Percentiles rank a stretch among this genome's conserved stretches.
Evolutionary conservation across 2,329 filamentous ascomycete genomes (phyloP).

Genomic region (Ascomycota sp.): DNA sequence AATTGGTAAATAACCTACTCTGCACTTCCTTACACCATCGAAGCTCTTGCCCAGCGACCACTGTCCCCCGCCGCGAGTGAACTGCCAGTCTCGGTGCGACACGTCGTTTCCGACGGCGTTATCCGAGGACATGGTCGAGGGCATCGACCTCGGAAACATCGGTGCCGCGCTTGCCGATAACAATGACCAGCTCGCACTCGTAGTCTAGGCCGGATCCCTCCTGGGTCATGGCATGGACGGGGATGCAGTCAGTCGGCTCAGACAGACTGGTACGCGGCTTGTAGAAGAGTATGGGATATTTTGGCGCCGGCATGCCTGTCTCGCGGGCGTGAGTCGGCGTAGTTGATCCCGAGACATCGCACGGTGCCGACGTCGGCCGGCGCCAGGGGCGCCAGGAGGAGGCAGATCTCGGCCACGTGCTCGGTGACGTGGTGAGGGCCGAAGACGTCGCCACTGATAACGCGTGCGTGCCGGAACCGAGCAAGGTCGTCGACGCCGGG

Average conservation of each 20-base stretch:
- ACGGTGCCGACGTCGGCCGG: conserved; percentile 43
- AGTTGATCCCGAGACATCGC: conserved; percentile 51
- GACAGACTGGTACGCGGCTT: conserved; percentile 40
- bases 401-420: conserved; percentile 31
- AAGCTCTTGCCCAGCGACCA: conserved; percentile 57
- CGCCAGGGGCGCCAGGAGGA: conserved; percentile 43
- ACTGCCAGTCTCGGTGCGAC: conserved; percentile 61
- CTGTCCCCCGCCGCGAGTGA: conserved; percentile 45
- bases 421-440: conserved; percentile 43
- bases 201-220: conserved; percentile 50
- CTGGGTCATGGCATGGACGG: conserved; percentile 45
- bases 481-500: conserved; percentile 36
- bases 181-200: conserved; percentile 56
- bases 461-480: conserved; percentile 36
- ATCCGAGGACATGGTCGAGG: conserved; percentile 54
- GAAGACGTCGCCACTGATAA: conserved; percentile 47
- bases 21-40: too few relatives aligned
- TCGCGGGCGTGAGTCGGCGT: conserved; percentile 52
- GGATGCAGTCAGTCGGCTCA: conserved; percentile 45
- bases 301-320: conserved; percentile 46
- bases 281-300: conserved; percentile 52
- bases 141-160: conserved; percentile 46
- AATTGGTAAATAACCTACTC: too few relatives aligned
- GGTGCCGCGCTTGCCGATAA: conserved; percentile 47
- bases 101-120: conserved; percentile 60